Evolutionary conservation across 1,284 basidiomycete species (phyloP).

Genomic region (Cystobasidium pallidum): DNA sequence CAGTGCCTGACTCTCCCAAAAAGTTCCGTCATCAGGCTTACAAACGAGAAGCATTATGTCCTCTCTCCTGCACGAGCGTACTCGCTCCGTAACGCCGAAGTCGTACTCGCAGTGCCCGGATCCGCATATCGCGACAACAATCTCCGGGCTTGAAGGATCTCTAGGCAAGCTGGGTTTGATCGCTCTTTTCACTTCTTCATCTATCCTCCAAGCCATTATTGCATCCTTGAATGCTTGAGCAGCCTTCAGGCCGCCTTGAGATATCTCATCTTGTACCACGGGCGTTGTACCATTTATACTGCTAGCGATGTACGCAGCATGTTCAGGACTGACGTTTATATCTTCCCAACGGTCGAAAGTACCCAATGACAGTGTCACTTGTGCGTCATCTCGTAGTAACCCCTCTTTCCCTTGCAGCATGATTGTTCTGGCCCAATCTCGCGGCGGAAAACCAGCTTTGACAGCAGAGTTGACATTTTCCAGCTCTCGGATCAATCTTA

Average conservation of each 20-base stretch:
- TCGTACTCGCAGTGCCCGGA: constrained; percentile 39
- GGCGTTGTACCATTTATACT: constrained; percentile 26
- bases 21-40: constrained; percentile 34
- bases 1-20: neutral
- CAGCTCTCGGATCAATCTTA: constrained; percentile 19
- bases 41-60: constrained; percentile 13
- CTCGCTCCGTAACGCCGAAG: constrained; percentile 34
- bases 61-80: constrained; percentile 11
- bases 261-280: neutral
- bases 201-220: constrained; percentile 37
- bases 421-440: constrained; percentile 39
- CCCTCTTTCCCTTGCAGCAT: constrained; percentile 28
- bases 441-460: constrained; percentile 35
- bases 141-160: neutral
- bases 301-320: constrained; percentile 34
- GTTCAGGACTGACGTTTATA: constrained; percentile 21
- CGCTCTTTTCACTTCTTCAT: neutral
- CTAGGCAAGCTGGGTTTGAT: too few relatives aligned
- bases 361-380: neutral
- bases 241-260: constrained; percentile 35
- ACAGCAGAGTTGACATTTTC: constrained; percentile 24
- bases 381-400: neutral
- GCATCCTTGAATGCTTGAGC: constrained; percentile 43
- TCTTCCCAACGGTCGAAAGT: constrained; percentile 33
- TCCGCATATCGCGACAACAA: constrained; percentile 36